Base-by-base conservation (phyloP, 352 stramenopile species). In the Globisporangium viniferum region DNA sequence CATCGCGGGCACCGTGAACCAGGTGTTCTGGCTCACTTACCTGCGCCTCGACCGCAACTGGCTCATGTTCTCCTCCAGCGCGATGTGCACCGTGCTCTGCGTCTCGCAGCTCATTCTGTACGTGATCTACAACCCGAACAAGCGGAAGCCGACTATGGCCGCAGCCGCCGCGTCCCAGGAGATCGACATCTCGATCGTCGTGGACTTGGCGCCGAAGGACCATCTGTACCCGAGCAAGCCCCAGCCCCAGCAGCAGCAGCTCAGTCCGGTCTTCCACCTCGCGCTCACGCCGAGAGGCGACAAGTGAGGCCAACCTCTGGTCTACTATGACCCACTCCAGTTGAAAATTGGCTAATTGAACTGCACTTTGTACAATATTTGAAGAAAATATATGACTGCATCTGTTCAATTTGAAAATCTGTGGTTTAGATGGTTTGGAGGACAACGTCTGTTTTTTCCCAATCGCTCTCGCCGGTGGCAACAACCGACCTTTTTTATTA, bases 21-120 rank as follows among this genome's bases (percentile, higher is more conserved):
- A 80, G 59, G 65, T 62, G 12, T 48, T 83, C 22, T 89, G 81
- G 81, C 67, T 87, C 41, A 62, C 76, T 33, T 86, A 89, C 64
- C 74, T 76, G 2, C 61, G 73, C 3, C 54, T 87, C 24, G 71
- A 80, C 51, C 70, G 60, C 49, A 79, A 84, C 71, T 85, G 73
- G 77, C 74, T 88, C 70, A 78, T 87, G 67, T 75, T 89, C 56
- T 70, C 77, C 48, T 78, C 78, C 5, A 84, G 86, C 63, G 63
- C 73, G 6, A 74, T 79, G 46, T 82, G 72, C 3, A 65, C 80
- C 60, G 58, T 73, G 18, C 66, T 86, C 12, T 76, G 76, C n/a
- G 31, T 77, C 29, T 49, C 73, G 10, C 71, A 86, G 61, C 66
- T 79, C 53, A 65, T 66, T 9, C 60, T 89, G 12, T 89, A 88